Base-by-base conservation (phyloP, 2,329 filamentous ascomycete species). In the Cladophialophora bantiana region DNA sequence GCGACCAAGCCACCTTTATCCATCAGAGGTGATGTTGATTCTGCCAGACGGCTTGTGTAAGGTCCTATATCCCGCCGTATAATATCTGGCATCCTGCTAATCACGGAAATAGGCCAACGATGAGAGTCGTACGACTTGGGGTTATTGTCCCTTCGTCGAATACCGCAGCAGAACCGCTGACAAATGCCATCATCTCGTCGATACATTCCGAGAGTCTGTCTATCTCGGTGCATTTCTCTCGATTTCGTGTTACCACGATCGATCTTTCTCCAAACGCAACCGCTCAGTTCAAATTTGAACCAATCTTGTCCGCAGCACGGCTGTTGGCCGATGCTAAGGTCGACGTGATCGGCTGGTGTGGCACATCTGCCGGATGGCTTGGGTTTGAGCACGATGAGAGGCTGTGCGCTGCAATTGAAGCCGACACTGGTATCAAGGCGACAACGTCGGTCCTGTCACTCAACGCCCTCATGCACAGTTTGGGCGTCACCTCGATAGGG, bases 111-210 rank as follows among this genome's bases (percentile, higher is more conserved):
- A 50, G 34, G 32, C 13, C 53, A 54, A 58, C 40, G 15, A 57
- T 55, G 62, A 60, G 58, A 55, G 4, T 31, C 7, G 26, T 66
- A 13, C 58, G 59, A 4, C 34, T 83, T 31, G 81, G 79, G 57
- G 76, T 83, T 55, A 77, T 83, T 34, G 77, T 80, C 32, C 81
- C 81, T 15, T 80, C 77, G 45, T 81, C 80, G 60, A 82, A 82
- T 70, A 83, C 80, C 10, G 76, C 77, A 2, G 75, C 82, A 18
- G 81, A 83, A 70, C 79, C 80, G 9, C 74, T 82, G 13, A 81
- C 80, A 6, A 35, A 57, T 15, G 58, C 62, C 12, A 66, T 66
- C 32, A n/a, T 68, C 35, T 74, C 74, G 31, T 74, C 75, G 38
- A 77, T 82, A 55, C 64, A 82, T 55, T 68, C 73, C 15, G 42